Conservation (phyloP, 345 rosid genomes). For the Boechera stricta region DNA sequence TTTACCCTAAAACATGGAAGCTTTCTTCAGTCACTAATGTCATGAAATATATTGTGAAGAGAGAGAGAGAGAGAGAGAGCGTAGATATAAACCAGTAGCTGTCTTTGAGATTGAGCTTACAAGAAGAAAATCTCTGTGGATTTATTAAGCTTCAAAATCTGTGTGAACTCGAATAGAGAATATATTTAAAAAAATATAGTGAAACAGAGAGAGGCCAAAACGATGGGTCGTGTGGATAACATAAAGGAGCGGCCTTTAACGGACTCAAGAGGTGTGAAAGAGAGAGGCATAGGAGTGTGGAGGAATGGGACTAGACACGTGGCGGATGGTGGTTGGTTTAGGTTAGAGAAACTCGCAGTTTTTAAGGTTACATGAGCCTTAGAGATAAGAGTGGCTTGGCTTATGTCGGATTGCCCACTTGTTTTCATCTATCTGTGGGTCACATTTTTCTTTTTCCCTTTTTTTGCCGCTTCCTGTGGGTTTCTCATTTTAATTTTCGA, state of each 20-base stretch:
- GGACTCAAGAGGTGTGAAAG: conserved; percentile 31
- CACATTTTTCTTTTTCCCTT: background rate
- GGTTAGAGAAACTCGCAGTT: conserved; percentile 12
- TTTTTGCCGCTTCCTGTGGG: background rate
- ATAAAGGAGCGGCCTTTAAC: conserved; percentile 36
- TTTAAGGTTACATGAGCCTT: conserved; percentile 38
- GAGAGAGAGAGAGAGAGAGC: background rate
- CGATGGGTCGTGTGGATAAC: conserved; percentile 42
- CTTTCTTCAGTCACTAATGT: conserved; percentile 4
- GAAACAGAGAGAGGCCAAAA: conserved; percentile 31
- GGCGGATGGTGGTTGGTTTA: background rate
- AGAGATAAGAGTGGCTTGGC: background rate
- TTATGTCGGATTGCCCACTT: conserved; percentile 41
- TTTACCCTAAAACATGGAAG: conserved; percentile 4
- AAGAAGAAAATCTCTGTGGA: conserved; percentile 33
- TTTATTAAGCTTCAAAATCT: conserved; percentile 32
- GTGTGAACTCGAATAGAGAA: conserved; percentile 37
- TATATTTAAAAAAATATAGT: conserved; percentile 4
- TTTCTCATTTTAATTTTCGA: background rate
- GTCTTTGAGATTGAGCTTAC: background rate
- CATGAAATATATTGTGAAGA: conserved; percentile 11
- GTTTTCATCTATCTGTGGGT: conserved; percentile 40
- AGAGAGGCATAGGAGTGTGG: background rate
- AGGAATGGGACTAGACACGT: conserved; percentile 63
- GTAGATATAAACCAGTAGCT: conserved; percentile 7